These are phyloP conservation scores for Podaxis mareebaensis DNA, from an alignment of 768 basidiomycete genomes.

Conservation along the genomic window DNA sequence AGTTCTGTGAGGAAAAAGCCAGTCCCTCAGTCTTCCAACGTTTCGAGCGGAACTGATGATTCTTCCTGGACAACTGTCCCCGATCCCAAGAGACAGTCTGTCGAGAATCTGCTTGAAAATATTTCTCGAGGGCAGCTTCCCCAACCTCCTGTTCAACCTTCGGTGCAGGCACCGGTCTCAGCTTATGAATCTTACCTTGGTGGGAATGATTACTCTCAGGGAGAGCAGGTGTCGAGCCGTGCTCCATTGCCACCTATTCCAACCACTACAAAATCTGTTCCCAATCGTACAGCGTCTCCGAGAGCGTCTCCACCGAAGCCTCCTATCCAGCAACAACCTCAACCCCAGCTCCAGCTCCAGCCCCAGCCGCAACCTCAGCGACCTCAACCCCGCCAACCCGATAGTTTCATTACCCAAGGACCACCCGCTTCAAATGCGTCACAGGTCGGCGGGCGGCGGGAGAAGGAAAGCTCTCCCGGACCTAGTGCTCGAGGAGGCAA, in stretches of 20 bases:
- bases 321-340: constrained; percentile 41
- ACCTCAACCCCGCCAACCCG: constrained; percentile 24
- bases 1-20: constrained; percentile 68
- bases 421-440: constrained; percentile 6
- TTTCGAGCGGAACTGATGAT: constrained; percentile 55
- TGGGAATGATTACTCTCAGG: constrained; percentile 45
- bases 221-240: constrained; percentile 41
- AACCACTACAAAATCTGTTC: constrained; percentile 33
- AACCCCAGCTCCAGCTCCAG: constrained; percentile 48
- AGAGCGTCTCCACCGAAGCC: constrained; percentile 67
- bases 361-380: constrained; percentile 38
- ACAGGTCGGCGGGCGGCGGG: constrained; percentile 36
- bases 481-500: constrained; percentile 41
- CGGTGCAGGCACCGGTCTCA: constrained; percentile 37
- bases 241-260: constrained; percentile 66
- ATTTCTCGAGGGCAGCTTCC: constrained; percentile 53
- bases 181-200: constrained; percentile 48
- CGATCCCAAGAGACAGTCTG: constrained; percentile 79
- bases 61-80: constrained; percentile 53
- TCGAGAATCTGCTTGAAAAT: constrained; percentile 80
- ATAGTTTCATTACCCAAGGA: constrained; percentile 17
- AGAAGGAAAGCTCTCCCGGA: constrained; percentile 73
- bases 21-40: constrained; percentile 45
- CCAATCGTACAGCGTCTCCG: constrained; percentile 53
- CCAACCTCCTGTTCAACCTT: constrained; percentile 32